These are phyloP conservation scores for Nitzschia palea DNA, from an alignment of 108 stramenopile species.

Conservation along the genomic window DNA sequence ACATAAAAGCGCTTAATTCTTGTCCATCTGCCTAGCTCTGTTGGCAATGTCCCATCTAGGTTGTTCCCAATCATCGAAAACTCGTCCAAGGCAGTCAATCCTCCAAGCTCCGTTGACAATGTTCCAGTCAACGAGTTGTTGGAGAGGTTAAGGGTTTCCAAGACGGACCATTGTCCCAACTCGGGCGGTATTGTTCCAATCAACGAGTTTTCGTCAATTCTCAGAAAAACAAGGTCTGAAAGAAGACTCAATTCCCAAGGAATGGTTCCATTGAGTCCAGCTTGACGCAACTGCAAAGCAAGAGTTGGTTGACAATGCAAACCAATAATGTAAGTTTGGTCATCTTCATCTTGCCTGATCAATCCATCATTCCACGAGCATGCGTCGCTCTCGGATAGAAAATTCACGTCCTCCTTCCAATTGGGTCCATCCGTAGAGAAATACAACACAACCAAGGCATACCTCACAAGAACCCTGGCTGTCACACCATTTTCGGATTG, in stretches of 20 bases:
- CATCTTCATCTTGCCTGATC: no score
- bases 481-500: no score
- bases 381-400: no score
- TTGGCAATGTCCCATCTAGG: conserved; percentile 39
- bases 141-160: not conserved
- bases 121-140: conserved; percentile 1
- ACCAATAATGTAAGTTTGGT: not conserved
- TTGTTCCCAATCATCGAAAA: conserved; percentile 45
- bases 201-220: conserved; percentile 27
- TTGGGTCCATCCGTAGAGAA: not conserved
- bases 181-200: conserved; percentile 22
- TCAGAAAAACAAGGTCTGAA: not conserved
- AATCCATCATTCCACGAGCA: not conserved
- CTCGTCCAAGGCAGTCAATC: conserved; percentile 27
- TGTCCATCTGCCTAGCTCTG: conserved; percentile 39
- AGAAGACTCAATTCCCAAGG: conserved; percentile 18
- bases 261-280: not conserved
- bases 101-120: conserved; percentile 9
- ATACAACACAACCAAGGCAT: conserved; percentile 11
- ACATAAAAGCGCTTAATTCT: conserved; percentile 48
- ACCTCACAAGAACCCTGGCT: not conserved
- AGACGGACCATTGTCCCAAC: not conserved
- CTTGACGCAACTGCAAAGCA: not conserved
- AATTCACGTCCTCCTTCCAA: not conserved
- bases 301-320: not conserved